phyloP scores from a whole-genome alignment of 1,284 basidiomycete species.

The Marasmius oreades region DNA sequence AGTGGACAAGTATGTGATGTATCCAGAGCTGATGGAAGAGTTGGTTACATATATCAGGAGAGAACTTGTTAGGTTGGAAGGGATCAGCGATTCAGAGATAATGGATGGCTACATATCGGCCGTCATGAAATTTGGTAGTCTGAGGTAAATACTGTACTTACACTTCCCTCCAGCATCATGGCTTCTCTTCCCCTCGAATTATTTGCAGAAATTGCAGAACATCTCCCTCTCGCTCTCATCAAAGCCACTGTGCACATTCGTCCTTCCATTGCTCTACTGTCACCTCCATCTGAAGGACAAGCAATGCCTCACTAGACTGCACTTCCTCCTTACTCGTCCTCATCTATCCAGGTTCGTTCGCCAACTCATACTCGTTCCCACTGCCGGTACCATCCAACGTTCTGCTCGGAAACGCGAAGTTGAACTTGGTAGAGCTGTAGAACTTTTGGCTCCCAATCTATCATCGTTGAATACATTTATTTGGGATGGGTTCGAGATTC shows the following conservation, averaged over 20 bases:
- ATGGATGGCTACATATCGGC: conserved; percentile 35
- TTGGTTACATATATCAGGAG: conserved; percentile 77
- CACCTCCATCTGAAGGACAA: background rate
- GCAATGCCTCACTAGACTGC: background rate
- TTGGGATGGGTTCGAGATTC: conserved; percentile 50
- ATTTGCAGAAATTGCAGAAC: background rate
- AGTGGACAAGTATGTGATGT: conserved; percentile 64
- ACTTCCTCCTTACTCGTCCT: background rate
- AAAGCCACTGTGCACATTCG: background rate
- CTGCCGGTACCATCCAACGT: background rate
- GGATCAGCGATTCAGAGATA: conserved; percentile 68
- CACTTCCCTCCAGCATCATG: background rate
- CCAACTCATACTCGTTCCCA: background rate
- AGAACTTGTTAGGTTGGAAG: conserved; percentile 75
- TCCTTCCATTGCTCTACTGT: background rate
- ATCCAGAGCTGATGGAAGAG: conserved; percentile 74
- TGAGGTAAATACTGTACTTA: background rate
- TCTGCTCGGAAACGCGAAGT: background rate
- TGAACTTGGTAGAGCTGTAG: background rate
- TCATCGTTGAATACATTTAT: conserved; percentile 16
- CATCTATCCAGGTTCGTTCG: background rate
- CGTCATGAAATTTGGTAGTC: conserved; percentile 29
- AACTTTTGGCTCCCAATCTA: background rate
- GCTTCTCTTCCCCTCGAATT: background rate
- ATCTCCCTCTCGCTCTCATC: background rate